Percentiles rank a stretch among this genome's conserved stretches.
These are phyloP conservation scores for Clathrospora elynae DNA, from an alignment of 2,329 filamentous ascomycete genomes.

Conservation along the genomic window DNA sequence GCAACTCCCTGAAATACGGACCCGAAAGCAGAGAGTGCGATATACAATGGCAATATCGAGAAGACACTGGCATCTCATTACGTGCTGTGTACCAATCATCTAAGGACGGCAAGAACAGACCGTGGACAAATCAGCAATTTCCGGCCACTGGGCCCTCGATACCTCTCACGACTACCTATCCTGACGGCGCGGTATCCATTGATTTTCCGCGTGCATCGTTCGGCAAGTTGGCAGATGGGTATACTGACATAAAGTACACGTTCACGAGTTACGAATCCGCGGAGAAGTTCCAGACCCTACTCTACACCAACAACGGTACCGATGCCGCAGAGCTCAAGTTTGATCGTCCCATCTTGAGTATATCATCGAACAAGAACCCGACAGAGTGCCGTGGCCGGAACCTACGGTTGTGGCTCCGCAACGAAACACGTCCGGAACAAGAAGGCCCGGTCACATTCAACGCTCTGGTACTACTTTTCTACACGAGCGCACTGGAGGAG, in stretches of 20 bases:
- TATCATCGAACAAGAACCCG: slow-evolving; percentile 36
- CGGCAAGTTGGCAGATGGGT: slow-evolving; percentile 34
- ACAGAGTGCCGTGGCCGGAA: slow-evolving; percentile 41
- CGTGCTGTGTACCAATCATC: slow-evolving; percentile 32
- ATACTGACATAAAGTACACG: slow-evolving; percentile 39
- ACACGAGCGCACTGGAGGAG: slow-evolving; percentile 37
- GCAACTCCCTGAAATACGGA: slow-evolving; percentile 17
- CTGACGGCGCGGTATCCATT: slow-evolving; percentile 36
- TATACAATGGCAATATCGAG: slow-evolving; percentile 35
- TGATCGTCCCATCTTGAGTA: slow-evolving; percentile 30
- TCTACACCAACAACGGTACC: slow-evolving; percentile 42
- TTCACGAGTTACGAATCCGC: slow-evolving; percentile 22
- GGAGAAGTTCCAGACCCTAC: slow-evolving; percentile 35
- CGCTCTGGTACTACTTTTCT: slow-evolving; percentile 37
- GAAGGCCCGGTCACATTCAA: slow-evolving; percentile 23
- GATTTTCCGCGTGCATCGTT: slow-evolving; percentile 38
- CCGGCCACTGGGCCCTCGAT: slow-evolving; percentile 39
- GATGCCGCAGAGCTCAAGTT: slow-evolving; percentile 35
- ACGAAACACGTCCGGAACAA: slow-evolving; percentile 24
- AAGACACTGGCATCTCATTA: slow-evolving; percentile 35
- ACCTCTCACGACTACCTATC: slow-evolving; percentile 36
- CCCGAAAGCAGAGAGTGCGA: slow-evolving; percentile 29
- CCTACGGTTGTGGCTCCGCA: slow-evolving; percentile 35
- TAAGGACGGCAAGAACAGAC: slow-evolving; percentile 21
- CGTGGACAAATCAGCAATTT: slow-evolving; percentile 39